Percentiles rank a stretch among this genome's conserved stretches.
phyloP scores from a whole-genome alignment of 768 basidiomycete genomes.

The Rhodosporidiobolus odoratus region DNA sequence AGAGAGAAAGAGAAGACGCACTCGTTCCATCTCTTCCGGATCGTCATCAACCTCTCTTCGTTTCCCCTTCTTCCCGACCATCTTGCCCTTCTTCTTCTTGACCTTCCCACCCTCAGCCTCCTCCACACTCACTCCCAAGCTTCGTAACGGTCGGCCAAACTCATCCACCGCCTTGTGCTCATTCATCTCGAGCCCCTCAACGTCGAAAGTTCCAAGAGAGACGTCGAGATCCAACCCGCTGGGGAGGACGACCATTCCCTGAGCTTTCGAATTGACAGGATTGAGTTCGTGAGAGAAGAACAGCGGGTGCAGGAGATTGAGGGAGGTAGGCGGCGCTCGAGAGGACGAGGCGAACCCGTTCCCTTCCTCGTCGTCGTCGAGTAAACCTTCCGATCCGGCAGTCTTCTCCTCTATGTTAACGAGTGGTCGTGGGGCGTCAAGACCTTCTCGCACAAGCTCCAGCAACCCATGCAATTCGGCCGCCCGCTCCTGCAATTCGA shows the following conservation, averaged over 20 bases:
- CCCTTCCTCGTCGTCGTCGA: neutral
- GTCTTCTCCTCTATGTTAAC: neutral
- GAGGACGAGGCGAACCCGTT: slow-evolving; percentile 23
- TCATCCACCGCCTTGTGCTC: no score
- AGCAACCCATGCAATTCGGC: slow-evolving; percentile 42
- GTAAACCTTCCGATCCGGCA: neutral
- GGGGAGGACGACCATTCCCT: slow-evolving; percentile 72
- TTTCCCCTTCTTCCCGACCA: slow-evolving; percentile 49
- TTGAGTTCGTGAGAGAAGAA: slow-evolving; percentile 74
- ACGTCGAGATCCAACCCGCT: slow-evolving; percentile 79
- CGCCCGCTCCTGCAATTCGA: slow-evolving; percentile 90
- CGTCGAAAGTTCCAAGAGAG: no score
- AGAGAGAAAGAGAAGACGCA: neutral
- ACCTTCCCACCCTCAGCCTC: slow-evolving; percentile 44
- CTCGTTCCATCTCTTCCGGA: slow-evolving; percentile 41
- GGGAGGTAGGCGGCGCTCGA: slow-evolving; percentile 65
- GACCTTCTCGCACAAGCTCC: slow-evolving; percentile 42
- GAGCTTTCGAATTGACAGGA: slow-evolving; percentile 72
- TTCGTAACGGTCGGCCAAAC: no score
- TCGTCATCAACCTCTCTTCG: slow-evolving; percentile 54
- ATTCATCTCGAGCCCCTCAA: no score
- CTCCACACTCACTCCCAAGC: slow-evolving; percentile 44
- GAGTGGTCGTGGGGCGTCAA: slow-evolving; percentile 34
- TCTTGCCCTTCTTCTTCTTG: slow-evolving; percentile 45
- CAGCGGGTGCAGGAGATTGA: slow-evolving; percentile 76